Evolutionary conservation across 208 protist genomes (phyloP).

Genomic region (Porcisia hertigi): DNA sequence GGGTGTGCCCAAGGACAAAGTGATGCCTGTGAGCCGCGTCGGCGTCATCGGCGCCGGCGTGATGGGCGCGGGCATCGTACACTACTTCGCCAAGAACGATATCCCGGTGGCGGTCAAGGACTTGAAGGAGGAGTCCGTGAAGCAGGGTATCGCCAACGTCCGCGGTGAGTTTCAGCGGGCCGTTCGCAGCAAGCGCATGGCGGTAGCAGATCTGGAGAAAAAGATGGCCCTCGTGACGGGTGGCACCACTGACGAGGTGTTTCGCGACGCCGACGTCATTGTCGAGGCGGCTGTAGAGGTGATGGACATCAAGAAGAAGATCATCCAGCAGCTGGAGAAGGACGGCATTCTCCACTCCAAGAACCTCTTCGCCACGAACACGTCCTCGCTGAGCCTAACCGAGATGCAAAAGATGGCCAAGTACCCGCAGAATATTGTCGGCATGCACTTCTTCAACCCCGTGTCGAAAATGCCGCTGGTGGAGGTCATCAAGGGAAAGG

Average conservation of each 20-base stretch:
- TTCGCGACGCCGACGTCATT: constrained; percentile 73
- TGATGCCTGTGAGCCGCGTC: constrained; percentile 45
- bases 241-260: constrained; percentile 53
- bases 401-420: constrained; percentile 82
- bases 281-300: constrained; percentile 94
- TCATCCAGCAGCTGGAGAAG: constrained; percentile 83
- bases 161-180: constrained; percentile 60
- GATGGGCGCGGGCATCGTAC: constrained; percentile 88
- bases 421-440: constrained; percentile 84
- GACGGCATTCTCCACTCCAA: constrained; percentile 52
- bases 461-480: constrained; percentile 94
- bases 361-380: constrained; percentile 93
- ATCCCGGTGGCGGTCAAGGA: constrained; percentile 77
- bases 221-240: constrained; percentile 67
- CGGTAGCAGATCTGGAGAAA: constrained; percentile 33
- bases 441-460: constrained; percentile 96
- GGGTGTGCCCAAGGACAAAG: constrained; percentile 63
- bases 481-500: constrained; percentile 89
- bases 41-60: constrained; percentile 85
- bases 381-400: constrained; percentile 90
- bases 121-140: constrained; percentile 65
- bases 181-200: constrained; percentile 69
- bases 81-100: constrained; percentile 79
- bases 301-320: constrained; percentile 92
- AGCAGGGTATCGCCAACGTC: constrained; percentile 71